phyloP scores from a whole-genome alignment of 1,139 yeast species.

The Geotrichum bryndzae region DNA sequence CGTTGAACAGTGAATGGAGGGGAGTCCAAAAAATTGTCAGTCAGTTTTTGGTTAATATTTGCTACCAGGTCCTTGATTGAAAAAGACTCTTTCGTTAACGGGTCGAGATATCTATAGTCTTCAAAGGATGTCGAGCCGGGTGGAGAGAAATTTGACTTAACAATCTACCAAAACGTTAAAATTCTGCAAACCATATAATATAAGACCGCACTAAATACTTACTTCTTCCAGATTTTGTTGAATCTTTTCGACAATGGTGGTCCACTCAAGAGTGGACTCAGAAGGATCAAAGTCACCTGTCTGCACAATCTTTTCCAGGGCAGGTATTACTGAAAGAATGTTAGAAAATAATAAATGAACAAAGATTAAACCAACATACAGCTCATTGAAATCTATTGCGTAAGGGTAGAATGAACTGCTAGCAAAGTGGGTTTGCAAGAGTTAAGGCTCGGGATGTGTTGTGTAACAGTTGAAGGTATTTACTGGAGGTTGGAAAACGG shows the following conservation, averaged over 20 bases:
- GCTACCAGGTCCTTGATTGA: conserved; percentile 24
- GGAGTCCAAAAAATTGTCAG: conserved; percentile 30
- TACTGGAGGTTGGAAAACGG: neutral
- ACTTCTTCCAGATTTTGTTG: conserved; percentile 5
- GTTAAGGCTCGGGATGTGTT: neutral
- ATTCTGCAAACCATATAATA: neutral
- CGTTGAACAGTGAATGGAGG: conserved; percentile 60
- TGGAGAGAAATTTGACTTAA: conserved; percentile 2
- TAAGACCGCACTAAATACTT: neutral
- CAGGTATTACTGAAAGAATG: neutral
- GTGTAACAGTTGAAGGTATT: neutral
- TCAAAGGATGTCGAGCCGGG: conserved; percentile 4
- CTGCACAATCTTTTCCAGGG: conserved; percentile 5
- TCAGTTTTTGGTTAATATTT: conserved; percentile 29
- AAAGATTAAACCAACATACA: neutral
- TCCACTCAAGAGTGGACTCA: conserved; percentile 4
- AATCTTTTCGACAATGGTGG: conserved; percentile 4
- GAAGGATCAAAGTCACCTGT: conserved; percentile 12
- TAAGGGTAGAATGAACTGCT: neutral
- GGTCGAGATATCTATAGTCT: conserved; percentile 20
- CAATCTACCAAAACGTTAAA: neutral
- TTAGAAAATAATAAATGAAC: neutral
- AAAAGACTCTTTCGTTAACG: conserved; percentile 24
- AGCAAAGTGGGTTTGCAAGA: neutral
- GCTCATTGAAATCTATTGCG: neutral